Base-by-base conservation (phyloP, 352 stramenopile species). In the Phytophthora crassamura region DNA sequence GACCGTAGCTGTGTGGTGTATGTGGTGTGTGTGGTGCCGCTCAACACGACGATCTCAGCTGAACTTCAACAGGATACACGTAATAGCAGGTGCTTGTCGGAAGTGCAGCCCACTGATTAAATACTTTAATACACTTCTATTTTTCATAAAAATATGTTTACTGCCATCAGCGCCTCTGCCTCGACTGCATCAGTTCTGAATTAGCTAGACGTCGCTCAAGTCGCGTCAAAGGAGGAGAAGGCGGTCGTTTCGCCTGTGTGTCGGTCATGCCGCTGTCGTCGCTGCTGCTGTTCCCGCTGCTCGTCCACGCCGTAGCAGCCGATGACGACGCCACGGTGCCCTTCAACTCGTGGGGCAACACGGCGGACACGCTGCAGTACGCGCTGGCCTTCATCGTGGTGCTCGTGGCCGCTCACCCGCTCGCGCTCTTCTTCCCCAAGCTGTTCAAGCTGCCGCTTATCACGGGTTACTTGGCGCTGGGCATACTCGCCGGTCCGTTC, bases 371-470 rank as follows among this genome's bases (percentile, higher is more conserved):
- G 55, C 67, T 89, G 22, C 63, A 75, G 42, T 69, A 85, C 55
- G 65, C 70, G 0, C 46, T 84, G 18, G 75, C 59, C 43, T 90
- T 90, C 64, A 57, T 86, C 20, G 74, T 90, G 42, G 79, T 90
- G 47, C 67, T 88, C 25, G 56, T 79, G 38, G 64, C 58, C 16
- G 52, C 58, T 1, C 67, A 75, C 30, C 67, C 54, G 22, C 35
- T 75, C 12, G 59, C 52, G 4, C 53, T 74, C 20, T 74, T 69
- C 22, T 74, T 74, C 32, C 65, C 65, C 30, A 69, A 54, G 25
- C 20, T 69, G 4, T 69, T 74, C 46, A 69, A 74, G 34, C 28
- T 74, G n/a, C 64, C 64, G 16, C 35, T 72, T 3, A 70, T 74
- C 42, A 70, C 61, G 7, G 66, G 66, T 0, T 74, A 74, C 28